Evolutionary conservation across 2,329 filamentous ascomycete genomes (phyloP), one percentile per base, ranked within the genome.

Genomic region (Bimuria novae-zelandiae): DNA sequence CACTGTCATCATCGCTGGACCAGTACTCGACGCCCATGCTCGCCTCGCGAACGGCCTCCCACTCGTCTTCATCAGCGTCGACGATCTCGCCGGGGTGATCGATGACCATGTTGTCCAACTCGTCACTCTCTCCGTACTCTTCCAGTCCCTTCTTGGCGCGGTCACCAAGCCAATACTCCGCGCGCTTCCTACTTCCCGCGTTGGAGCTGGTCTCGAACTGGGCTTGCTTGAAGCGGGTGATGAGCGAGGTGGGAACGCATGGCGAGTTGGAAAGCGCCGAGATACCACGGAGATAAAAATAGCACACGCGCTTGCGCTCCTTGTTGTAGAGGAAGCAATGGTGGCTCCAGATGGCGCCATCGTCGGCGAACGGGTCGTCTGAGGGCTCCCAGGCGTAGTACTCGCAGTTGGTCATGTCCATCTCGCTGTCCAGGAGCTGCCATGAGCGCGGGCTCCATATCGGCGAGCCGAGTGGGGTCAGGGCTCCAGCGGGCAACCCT

Each of bases 241-340:
- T 70, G 29, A 72, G 61, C 1, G 64, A 67, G 56, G 67, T 70
- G 22, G 68, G 63, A 6, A 64, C 70, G 16, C 79, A 71, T 40
- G 82, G 88, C 56, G 81, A 87, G 71, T 81, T 85, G 59, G 80
- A 89, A 67, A 89, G 86, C 62, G 88, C 88, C 53, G 85, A 93
- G 40, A 97, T 85, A n/a, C 90, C 92, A 56, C 93, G 88, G 40
- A 97, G 84, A 68, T 97, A 95, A 40, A 99, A 79, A 72, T 99
- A 99, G 55, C 91, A 92, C 16, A 99, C 93, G 36, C 94, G 86
- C 79, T 97, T 97, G 69, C 88, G 83, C 22, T 87, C 81, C 67
- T 93, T 93, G 80, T 96, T 97, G 82, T 97, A 97, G 75, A 97
- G 96, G 79, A 99, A 96, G 75, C 96, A 97, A 73, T 97, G 92